A percentile compares a stretch with the other conserved stretches of the same genome.
Conservation (phyloP, 2,329 filamentous ascomycete genomes). For the Paramyrothecium sp. region DNA sequence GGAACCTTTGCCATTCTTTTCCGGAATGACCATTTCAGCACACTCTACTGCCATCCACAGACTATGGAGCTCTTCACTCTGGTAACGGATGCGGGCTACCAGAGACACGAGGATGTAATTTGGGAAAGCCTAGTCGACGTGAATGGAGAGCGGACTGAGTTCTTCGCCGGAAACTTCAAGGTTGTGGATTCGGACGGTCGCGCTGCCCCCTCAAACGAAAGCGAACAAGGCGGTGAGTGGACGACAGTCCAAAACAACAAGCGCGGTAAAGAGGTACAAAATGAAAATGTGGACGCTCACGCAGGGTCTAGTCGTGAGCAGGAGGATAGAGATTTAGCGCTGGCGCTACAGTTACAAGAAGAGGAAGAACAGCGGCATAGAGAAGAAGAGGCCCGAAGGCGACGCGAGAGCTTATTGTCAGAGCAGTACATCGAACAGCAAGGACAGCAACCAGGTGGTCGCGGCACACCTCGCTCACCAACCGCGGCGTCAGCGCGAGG, state of each 20-base stretch:
- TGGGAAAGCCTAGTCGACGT: constrained; percentile 94
- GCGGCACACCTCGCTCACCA: neutral
- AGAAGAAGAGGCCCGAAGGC: constrained; percentile 61
- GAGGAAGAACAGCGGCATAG: constrained; percentile 82
- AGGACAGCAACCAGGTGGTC: constrained; percentile 33
- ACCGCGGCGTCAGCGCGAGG: neutral
- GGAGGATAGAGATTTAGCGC: constrained; percentile 82
- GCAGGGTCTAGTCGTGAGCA: constrained; percentile 54
- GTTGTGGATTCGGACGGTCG: constrained; percentile 61
- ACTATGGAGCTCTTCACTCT: constrained; percentile 75
- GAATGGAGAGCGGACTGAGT: constrained; percentile 77
- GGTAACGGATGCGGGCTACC: constrained; percentile 91
- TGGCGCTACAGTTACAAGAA: constrained; percentile 90
- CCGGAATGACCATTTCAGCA: constrained; percentile 96
- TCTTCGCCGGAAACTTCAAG: constrained; percentile 88
- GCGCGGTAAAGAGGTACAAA: constrained; percentile 23
- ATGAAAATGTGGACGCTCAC: constrained; percentile 18
- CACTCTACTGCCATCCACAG: constrained; percentile 82
- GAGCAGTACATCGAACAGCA: constrained; percentile 70
- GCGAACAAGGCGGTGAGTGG: constrained; percentile 43
- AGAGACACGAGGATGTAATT: constrained; percentile 83
- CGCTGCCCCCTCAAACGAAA: constrained; percentile 11
- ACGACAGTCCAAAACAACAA: constrained; percentile 46
- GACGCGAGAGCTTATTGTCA: constrained; percentile 65
- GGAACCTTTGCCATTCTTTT: constrained; percentile 89